Evolutionary conservation across 1,139 yeast genomes (phyloP).

Genomic region (Magnusiomyces suaveolens): DNA sequence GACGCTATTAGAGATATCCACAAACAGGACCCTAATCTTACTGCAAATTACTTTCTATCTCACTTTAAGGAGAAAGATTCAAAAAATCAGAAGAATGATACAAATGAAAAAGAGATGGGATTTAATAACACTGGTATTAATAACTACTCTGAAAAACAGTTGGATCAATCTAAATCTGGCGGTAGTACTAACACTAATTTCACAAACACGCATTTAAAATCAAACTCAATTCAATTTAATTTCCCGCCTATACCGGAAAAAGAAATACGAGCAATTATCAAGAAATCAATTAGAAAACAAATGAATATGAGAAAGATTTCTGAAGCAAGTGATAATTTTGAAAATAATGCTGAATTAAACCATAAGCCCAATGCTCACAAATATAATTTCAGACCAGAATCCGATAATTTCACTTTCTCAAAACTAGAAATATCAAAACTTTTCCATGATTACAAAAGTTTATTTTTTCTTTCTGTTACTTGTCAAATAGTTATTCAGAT

Average conservation of each 20-base stretch:
- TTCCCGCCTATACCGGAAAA: background rate
- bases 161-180: background rate
- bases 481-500: background rate
- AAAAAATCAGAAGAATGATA: background rate
- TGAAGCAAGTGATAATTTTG: background rate
- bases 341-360: background rate
- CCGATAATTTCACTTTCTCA: background rate
- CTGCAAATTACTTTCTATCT: background rate
- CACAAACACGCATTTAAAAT: background rate
- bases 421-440: background rate
- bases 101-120: background rate
- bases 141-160: background rate
- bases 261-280: background rate
- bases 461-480: background rate
- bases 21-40: background rate
- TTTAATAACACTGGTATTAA: background rate
- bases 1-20: background rate
- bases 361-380: background rate
- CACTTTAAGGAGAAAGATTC: background rate
- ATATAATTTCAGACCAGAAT: background rate
- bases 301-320: background rate
- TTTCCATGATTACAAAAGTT: background rate
- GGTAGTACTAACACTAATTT: background rate
- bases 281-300: background rate
- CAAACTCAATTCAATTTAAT: background rate